Evolutionary conservation across 2,329 filamentous ascomycete genomes (phyloP).

Genomic region (Sporothrix humicola): DNA sequence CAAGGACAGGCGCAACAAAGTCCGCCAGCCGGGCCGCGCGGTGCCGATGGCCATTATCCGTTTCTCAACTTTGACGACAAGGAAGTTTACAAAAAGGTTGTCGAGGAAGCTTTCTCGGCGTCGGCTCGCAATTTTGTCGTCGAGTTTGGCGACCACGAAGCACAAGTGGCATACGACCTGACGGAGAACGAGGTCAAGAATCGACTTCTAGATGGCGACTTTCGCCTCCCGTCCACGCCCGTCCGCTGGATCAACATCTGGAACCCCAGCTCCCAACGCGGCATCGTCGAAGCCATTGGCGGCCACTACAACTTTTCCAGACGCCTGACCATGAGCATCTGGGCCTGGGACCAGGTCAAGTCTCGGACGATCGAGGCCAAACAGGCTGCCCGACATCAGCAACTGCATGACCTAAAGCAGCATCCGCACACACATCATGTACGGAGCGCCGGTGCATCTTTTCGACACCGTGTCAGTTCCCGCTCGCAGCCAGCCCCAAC

Average conservation of each 20-base stretch:
- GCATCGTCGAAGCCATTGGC: constrained; percentile 61
- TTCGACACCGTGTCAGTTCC: background rate
- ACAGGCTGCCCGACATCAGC: background rate
- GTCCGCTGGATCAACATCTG: constrained; percentile 81
- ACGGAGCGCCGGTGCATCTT: background rate
- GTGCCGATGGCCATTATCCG: background rate
- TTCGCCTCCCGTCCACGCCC: constrained; percentile 45
- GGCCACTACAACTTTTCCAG: constrained; percentile 71
- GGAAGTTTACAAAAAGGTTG: constrained; percentile 52
- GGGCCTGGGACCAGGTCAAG: constrained; percentile 52
- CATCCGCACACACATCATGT: background rate
- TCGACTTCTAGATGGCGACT: constrained; percentile 44
- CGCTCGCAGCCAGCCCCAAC: background rate
- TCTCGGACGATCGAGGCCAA: background rate
- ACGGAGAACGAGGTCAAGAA: constrained; percentile 48
- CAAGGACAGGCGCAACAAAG: background rate
- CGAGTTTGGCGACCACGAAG: constrained; percentile 64
- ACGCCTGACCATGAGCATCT: constrained; percentile 64
- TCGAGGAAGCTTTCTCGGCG: constrained; percentile 49
- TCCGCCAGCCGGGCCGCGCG: background rate
- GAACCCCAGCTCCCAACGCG: constrained; percentile 65
- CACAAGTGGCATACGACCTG: constrained; percentile 63
- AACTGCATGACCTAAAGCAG: background rate
- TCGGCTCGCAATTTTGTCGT: constrained; percentile 65
- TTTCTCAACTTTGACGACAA: constrained; percentile 62